Conservation (phyloP, 352 stramenopile genomes). For the Plasmopara halstedii region DNA sequence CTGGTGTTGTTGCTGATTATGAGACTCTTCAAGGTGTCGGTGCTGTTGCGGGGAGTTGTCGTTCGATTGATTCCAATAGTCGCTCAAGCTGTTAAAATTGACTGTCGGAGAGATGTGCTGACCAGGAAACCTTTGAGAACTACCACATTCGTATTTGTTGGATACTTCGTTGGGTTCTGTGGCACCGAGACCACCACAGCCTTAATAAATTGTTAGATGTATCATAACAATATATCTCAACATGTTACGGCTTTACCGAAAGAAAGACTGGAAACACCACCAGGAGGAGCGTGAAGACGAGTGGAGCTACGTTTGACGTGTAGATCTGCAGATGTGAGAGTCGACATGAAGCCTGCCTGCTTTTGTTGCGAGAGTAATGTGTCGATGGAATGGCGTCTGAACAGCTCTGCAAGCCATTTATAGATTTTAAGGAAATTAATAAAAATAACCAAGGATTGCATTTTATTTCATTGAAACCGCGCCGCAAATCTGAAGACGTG, state of each 20-base stretch:
- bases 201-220: slow-evolving; percentile 11
- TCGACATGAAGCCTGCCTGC: slow-evolving; percentile 55
- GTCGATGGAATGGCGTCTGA: too few relatives aligned
- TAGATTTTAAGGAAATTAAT: too few relatives aligned
- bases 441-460: too few relatives aligned
- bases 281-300: slow-evolving; percentile 56
- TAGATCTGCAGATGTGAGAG: slow-evolving; percentile 67
- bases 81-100: slow-evolving; percentile 8
- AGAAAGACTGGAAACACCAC: slow-evolving; percentile 54
- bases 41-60: slow-evolving; percentile 6
- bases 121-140: slow-evolving; percentile 9
- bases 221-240: background rate
- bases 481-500: too few relatives aligned
- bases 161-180: slow-evolving; percentile 19
- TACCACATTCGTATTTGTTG: slow-evolving; percentile 12
- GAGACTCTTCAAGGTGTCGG: too few relatives aligned
- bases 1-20: slow-evolving; percentile 9
- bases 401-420: too few relatives aligned
- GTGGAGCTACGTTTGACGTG: slow-evolving; percentile 75
- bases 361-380: too few relatives aligned
- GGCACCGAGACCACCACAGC: slow-evolving; percentile 44
- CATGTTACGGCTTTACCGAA: slow-evolving; percentile 34
- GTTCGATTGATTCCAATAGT: slow-evolving; percentile 1
- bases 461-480: too few relatives aligned
- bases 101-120: slow-evolving; percentile 4